These are phyloP conservation scores for Serendipita sp. DNA, from an alignment of 768 basidiomycete genomes.

Conservation along the genomic window DNA sequence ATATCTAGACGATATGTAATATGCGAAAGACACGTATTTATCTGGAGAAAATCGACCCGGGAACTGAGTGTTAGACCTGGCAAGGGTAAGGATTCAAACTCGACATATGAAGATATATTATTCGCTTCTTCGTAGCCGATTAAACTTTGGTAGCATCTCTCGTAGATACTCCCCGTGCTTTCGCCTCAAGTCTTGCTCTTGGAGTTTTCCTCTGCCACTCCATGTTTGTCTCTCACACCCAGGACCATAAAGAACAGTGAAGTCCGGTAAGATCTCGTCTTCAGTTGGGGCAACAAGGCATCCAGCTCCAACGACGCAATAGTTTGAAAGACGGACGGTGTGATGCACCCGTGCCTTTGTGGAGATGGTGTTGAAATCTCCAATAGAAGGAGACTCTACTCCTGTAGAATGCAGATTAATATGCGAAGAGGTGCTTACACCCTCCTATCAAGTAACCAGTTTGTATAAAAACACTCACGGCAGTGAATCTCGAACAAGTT, in stretches of 20 bases:
- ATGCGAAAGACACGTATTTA: no score
- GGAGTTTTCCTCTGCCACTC: slow-evolving; percentile 71
- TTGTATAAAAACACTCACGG: slow-evolving; percentile 36
- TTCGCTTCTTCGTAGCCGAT: slow-evolving; percentile 38
- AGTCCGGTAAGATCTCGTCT: slow-evolving; percentile 64
- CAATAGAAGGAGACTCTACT: slow-evolving; percentile 72
- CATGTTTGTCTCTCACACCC: slow-evolving; percentile 51
- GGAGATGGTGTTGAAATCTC: slow-evolving; percentile 72
- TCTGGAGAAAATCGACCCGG: no score
- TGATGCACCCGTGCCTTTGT: slow-evolving; percentile 73
- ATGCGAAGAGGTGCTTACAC: not conserved
- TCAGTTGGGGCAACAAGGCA: slow-evolving; percentile 66
- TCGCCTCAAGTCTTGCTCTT: slow-evolving; percentile 64
- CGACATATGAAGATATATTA: not conserved
- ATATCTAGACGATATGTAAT: no score
- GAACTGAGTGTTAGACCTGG: no score
- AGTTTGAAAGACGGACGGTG: slow-evolving; percentile 58
- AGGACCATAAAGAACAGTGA: slow-evolving; percentile 71
- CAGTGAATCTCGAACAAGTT: slow-evolving; percentile 91
- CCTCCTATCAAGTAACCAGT: not conserved
- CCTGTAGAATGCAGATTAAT: slow-evolving; percentile 28
- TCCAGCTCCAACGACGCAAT: slow-evolving; percentile 70
- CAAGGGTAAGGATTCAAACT: no score
- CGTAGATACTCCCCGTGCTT: slow-evolving; percentile 87
- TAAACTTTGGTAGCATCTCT: slow-evolving; percentile 86